Evolutionary conservation across 1,139 yeast genomes (phyloP).

Genomic region (Hemisphaericaspora xylanilytica): DNA sequence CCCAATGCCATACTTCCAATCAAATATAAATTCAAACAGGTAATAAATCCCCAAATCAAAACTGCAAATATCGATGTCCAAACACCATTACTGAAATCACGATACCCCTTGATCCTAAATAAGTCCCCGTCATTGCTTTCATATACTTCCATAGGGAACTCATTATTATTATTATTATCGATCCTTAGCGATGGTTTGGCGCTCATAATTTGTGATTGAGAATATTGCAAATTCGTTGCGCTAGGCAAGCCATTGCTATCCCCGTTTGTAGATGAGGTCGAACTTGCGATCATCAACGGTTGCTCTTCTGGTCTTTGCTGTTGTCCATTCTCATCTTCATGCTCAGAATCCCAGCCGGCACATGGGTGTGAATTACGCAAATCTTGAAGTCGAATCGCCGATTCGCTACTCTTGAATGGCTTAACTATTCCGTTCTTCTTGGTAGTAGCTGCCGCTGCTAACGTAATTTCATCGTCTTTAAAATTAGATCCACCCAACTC

Average conservation of each 20-base stretch:
- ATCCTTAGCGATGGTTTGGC: slow-evolving; percentile 3
- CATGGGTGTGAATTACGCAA: slow-evolving; percentile 46
- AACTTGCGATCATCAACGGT: slow-evolving; percentile 12
- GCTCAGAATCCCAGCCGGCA: slow-evolving; percentile 45
- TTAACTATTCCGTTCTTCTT: slow-evolving; percentile 3
- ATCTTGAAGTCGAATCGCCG: slow-evolving; percentile 44
- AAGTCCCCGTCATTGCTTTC: slow-evolving; percentile 9
- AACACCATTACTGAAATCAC: slow-evolving; percentile 56
- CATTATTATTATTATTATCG: neutral
- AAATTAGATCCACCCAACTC: neutral
- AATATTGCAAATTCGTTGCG: slow-evolving; percentile 3
- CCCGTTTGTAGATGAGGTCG: neutral
- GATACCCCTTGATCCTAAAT: slow-evolving; percentile 32
- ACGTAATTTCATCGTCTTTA: neutral
- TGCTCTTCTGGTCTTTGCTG: slow-evolving; percentile 15
- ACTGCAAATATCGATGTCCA: slow-evolving; percentile 43
- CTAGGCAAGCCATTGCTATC: neutral
- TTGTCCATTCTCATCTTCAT: slow-evolving; percentile 17
- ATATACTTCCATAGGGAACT: slow-evolving; percentile 8
- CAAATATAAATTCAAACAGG: slow-evolving; percentile 50
- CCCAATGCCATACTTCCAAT: slow-evolving; percentile 48
- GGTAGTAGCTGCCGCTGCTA: too few species aligned
- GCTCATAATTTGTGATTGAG: slow-evolving; percentile 6
- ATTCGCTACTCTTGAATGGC: slow-evolving; percentile 34
- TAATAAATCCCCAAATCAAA: slow-evolving; percentile 51